A percentile compares a stretch with the other conserved stretches of the same genome.
These are phyloP conservation scores for Cordyceps cateniannulata DNA, from an alignment of 2,329 filamentous ascomycete species.

Conservation along the genomic window DNA sequence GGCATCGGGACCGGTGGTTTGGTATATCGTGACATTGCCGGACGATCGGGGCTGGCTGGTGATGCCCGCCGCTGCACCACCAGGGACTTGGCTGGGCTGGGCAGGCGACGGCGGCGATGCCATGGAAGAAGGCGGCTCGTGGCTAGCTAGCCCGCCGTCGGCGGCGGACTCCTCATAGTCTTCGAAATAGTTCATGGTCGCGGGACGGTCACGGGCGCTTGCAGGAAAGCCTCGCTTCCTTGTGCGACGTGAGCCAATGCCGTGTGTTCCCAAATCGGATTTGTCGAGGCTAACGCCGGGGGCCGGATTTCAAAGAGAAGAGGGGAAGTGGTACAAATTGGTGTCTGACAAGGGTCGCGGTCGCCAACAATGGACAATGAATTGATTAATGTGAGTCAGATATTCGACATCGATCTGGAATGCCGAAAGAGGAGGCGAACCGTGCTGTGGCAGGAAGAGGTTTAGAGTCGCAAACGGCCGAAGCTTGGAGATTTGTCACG, in stretches of 20 bases:
- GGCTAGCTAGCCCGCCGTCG: background rate
- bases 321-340: background rate
- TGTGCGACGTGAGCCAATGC: constrained; percentile 1
- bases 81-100: background rate
- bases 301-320: background rate
- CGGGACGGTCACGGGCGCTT: constrained; percentile 2
- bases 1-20: constrained; percentile 33
- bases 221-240: background rate
- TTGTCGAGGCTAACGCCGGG: background rate
- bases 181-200: constrained; percentile 12
- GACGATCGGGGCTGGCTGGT: constrained; percentile 19
- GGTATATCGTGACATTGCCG: constrained; percentile 32
- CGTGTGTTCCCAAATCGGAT: background rate
- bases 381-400: background rate
- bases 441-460: background rate
- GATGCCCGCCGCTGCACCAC: background rate
- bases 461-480: background rate
- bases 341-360: background rate
- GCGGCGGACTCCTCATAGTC: constrained; percentile 5
- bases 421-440: background rate
- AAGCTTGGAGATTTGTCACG: background rate
- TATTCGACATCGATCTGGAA: background rate
- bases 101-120: constrained; percentile 1
- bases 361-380: background rate
- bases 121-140: background rate